Evolutionary conservation across 257 asterid species (phyloP).

Genomic region (Nicotiana paniculata): DNA sequence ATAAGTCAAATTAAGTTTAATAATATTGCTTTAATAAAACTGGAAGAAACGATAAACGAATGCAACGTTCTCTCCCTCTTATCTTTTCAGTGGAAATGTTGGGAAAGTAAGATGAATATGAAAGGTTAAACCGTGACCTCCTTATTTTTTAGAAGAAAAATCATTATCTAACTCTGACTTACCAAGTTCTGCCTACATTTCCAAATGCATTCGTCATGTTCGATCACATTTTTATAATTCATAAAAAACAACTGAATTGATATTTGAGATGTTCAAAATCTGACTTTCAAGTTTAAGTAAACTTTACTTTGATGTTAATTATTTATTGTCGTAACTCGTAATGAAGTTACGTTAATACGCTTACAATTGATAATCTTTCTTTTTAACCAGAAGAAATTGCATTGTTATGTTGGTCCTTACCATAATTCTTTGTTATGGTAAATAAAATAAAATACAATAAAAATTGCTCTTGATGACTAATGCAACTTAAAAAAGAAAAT

Average conservation of each 20-base stretch:
- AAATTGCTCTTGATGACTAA: no score
- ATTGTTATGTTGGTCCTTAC: no score
- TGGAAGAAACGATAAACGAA: background rate
- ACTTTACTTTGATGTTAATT: no score
- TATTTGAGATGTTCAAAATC: background rate
- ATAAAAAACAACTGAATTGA: background rate
- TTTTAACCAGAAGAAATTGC: no score
- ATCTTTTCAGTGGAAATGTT: background rate
- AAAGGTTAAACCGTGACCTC: background rate
- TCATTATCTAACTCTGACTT: background rate
- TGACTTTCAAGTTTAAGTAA: no score
- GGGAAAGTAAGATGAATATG: background rate
- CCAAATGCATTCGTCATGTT: background rate
- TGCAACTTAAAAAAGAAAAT: no score
- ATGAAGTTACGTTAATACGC: no score
- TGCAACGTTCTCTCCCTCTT: background rate
- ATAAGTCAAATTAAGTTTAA: background rate
- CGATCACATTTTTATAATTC: background rate
- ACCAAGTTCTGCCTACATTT: background rate
- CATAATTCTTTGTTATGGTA: no score
- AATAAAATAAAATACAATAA: no score
- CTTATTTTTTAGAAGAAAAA: background rate
- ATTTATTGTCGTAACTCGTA: no score
- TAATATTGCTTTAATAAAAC: background rate
- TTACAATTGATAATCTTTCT: no score